phyloP scores from a whole-genome alignment of 2,329 filamentous ascomycete species.

The Lachnellula occidentalis region DNA sequence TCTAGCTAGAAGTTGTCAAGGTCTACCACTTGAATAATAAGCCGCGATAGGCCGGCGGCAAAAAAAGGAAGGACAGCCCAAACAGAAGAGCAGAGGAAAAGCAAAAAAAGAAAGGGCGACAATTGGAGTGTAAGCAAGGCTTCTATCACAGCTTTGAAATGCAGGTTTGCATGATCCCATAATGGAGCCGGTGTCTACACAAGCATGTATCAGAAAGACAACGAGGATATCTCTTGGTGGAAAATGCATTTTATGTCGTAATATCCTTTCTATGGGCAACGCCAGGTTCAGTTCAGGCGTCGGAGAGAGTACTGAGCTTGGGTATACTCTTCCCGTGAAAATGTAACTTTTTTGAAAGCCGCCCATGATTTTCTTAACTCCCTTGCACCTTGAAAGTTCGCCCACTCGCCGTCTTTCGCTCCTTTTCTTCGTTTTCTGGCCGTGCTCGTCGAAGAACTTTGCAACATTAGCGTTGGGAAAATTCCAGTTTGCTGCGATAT shows the following conservation, averaged over 20 bases:
- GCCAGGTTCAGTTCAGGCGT: background rate
- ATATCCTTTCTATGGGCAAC: background rate
- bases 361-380: slow-evolving; percentile 16
- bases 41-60: slow-evolving; percentile 1
- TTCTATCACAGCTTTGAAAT: background rate
- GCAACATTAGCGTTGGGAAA: slow-evolving; percentile 31
- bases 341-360: background rate
- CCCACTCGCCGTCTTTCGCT: slow-evolving; percentile 95
- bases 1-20: background rate
- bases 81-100: slow-evolving; percentile 5
- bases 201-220: slow-evolving; percentile 10
- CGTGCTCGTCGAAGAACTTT: slow-evolving; percentile 90
- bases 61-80: slow-evolving; percentile 7
- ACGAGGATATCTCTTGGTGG: slow-evolving; percentile 10
- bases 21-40: slow-evolving; percentile 8
- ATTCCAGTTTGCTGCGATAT: background rate
- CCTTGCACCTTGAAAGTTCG: slow-evolving; percentile 66
- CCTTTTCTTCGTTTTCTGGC: slow-evolving; percentile 93
- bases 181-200: slow-evolving; percentile 9
- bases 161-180: background rate
- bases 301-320: background rate
- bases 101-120: background rate
- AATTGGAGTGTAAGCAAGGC: slow-evolving; percentile 6
- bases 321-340: background rate
- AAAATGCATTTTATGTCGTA: slow-evolving; percentile 4